A percentile compares a stretch with the other conserved stretches of the same genome.
phyloP scores from a whole-genome alignment of 805 yeast species.

The fission yeast (Schizosaccharomyces pombe) region DNA sequence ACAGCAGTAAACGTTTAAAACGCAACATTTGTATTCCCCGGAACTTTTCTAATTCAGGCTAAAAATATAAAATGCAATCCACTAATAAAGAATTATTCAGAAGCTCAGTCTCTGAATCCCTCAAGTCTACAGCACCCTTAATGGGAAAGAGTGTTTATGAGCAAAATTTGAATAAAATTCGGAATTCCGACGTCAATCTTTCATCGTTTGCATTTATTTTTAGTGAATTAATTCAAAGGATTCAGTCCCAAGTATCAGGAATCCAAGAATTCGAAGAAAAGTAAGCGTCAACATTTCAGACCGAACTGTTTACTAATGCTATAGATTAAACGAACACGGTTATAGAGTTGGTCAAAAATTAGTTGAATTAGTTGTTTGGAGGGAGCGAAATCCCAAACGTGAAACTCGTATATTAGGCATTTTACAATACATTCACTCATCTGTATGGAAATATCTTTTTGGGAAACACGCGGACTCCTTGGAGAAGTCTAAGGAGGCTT shows the following conservation, averaged over 20 bases:
- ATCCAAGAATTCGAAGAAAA: constrained; percentile 37
- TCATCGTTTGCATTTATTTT: constrained; percentile 47
- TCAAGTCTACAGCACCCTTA: background rate
- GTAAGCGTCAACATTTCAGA: constrained; percentile 5
- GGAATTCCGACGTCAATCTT: constrained; percentile 41
- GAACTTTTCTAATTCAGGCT: too few relatives aligned
- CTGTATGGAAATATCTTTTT: constrained; percentile 51
- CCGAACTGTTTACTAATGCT: background rate
- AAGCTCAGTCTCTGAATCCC: background rate
- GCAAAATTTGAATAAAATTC: constrained; percentile 33
- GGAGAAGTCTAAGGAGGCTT: constrained; percentile 46
- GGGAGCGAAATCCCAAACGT: constrained; percentile 46
- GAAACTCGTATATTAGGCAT: constrained; percentile 44
- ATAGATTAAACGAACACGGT: constrained; percentile 43
- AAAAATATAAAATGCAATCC: background rate
- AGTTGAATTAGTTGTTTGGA: constrained; percentile 40
- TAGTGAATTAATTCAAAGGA: constrained; percentile 44
- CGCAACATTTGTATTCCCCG: too few relatives aligned
- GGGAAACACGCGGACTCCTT: constrained; percentile 52
- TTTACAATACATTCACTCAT: constrained; percentile 46
- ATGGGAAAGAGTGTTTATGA: constrained; percentile 29
- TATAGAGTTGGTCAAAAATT: constrained; percentile 53
- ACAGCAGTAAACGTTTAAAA: too few relatives aligned
- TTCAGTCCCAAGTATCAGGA: constrained; percentile 37
- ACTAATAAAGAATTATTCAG: background rate